phyloP scores from a whole-genome alignment of 768 basidiomycete species.

The Cystobasidium tubakii region DNA sequence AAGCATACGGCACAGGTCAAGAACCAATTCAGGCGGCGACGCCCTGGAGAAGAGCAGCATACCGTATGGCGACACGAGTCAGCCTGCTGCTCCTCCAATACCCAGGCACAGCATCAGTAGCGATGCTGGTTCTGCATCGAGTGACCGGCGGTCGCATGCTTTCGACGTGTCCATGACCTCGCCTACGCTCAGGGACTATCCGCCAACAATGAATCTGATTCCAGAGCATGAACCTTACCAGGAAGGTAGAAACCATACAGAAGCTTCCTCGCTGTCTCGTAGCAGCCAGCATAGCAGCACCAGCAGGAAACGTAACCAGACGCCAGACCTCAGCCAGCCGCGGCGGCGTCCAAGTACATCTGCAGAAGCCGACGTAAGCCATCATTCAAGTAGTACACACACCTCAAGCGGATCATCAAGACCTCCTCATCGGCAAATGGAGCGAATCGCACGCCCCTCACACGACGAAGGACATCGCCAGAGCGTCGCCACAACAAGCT shows the following conservation, averaged over 20 bases:
- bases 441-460: background rate
- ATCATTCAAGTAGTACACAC: background rate
- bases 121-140: constrained; percentile 17
- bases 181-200: constrained; percentile 10
- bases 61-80: constrained; percentile 7
- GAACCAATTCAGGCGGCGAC: constrained; percentile 8
- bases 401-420: background rate
- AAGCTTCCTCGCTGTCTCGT: background rate
- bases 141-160: constrained; percentile 4
- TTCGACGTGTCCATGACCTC: background rate
- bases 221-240: constrained; percentile 24
- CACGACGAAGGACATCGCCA: background rate
- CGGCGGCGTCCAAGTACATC: constrained; percentile 9
- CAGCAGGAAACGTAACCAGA: background rate
- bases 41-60: constrained; percentile 5
- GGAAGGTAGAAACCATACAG: background rate
- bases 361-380: background rate
- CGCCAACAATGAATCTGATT: constrained; percentile 16
- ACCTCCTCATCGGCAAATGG: background rate
- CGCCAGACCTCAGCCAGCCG: background rate
- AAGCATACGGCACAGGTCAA: constrained; percentile 7
- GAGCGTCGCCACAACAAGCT: constrained; percentile 1
- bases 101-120: constrained; percentile 9
- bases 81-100: constrained; percentile 5
- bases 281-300: constrained; percentile 4